These are phyloP conservation scores for Millerozyma miso DNA, from an alignment of 805 yeast species.

Conservation along the genomic window DNA sequence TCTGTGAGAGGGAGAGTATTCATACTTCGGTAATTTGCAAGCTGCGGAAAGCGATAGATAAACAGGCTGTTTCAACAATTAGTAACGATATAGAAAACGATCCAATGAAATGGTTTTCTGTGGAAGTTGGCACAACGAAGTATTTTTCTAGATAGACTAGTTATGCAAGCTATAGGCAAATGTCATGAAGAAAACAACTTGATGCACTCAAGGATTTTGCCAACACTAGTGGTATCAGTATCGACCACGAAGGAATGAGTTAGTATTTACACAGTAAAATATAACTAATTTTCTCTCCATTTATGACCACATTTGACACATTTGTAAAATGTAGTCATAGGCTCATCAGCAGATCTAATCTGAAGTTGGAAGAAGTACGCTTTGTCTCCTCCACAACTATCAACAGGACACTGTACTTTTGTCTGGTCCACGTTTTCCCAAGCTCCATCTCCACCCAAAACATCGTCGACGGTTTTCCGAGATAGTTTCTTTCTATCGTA, in stretches of 20 bases:
- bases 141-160: too few relatives aligned
- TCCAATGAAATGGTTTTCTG: not conserved
- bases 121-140: not conserved
- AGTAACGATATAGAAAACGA: not conserved
- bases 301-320: conserved; percentile 91
- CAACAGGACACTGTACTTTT: conserved; percentile 85
- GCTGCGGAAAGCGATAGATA: not conserved
- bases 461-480: conserved; percentile 92
- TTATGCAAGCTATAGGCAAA: too few relatives aligned
- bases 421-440: conserved; percentile 99
- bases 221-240: too few relatives aligned
- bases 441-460: conserved; percentile 93
- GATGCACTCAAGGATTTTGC: too few relatives aligned
- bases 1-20: not conserved
- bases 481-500: conserved; percentile 80
- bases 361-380: conserved; percentile 97
- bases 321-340: conserved; percentile 97
- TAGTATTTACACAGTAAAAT: too few relatives aligned
- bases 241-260: too few relatives aligned
- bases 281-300: conserved; percentile 87
- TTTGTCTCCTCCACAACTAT: conserved; percentile 77
- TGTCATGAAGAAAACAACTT: too few relatives aligned
- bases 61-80: not conserved
- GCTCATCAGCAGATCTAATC: conserved; percentile 97
- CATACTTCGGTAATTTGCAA: not conserved